Conservation (phyloP, 148 eudicot genomes). For the Chenopodium berlandieri region DNA sequence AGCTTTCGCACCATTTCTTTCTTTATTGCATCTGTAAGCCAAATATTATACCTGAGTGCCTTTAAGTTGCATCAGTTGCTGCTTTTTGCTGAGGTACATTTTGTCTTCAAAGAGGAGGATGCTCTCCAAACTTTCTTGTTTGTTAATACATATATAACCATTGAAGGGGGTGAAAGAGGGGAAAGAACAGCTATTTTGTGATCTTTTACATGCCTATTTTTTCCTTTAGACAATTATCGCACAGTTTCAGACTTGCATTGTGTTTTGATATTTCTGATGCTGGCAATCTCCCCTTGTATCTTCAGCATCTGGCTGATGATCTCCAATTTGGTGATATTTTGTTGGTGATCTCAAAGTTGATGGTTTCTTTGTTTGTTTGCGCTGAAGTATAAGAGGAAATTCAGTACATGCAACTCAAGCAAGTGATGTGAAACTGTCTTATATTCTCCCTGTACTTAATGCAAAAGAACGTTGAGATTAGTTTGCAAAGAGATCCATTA, state of each 20-base stretch:
- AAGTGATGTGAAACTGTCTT: neutral
- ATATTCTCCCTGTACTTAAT: neutral
- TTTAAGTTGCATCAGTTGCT: neutral
- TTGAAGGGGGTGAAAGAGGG: neutral
- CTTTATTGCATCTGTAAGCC: neutral
- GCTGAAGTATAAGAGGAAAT: neutral
- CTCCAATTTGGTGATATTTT: neutral
- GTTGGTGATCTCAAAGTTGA: slow-evolving; percentile 1
- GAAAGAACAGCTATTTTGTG: neutral
- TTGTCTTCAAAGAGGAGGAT: neutral
- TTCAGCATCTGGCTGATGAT: neutral
- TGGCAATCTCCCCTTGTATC: neutral
- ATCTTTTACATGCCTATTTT: neutral
- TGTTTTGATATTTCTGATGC: neutral
- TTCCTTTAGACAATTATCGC: neutral
- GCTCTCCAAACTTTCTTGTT: neutral
- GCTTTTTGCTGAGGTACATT: neutral
- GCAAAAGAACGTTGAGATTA: neutral
- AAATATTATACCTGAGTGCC: neutral
- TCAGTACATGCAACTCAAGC: neutral
- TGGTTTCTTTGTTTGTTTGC: neutral
- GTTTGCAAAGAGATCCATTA: neutral
- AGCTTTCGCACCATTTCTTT: neutral
- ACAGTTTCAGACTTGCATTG: neutral
- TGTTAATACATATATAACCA: neutral